A percentile compares a stretch with the other conserved stretches of the same genome.
phyloP scores from a whole-genome alignment of 345 rosid genomes.

The Arabis alpina region DNA sequence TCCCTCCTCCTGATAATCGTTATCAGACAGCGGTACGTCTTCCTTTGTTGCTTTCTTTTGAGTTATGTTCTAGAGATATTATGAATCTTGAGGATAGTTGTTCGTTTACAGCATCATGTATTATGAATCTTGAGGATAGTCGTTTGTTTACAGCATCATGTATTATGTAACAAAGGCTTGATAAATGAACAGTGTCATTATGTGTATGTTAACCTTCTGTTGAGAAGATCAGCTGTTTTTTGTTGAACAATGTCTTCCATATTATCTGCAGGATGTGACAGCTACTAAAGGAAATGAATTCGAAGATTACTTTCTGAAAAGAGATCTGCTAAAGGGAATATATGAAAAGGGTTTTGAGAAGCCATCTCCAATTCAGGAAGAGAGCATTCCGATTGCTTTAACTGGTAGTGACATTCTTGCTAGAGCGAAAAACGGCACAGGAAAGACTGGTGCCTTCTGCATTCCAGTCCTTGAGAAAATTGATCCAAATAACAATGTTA shows the following conservation, averaged over 20 bases:
- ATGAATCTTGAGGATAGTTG: not conserved
- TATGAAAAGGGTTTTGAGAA: slow-evolving; percentile 99
- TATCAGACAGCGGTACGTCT: slow-evolving; percentile 84
- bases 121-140: not conserved
- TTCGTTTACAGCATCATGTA: slow-evolving; percentile 55
- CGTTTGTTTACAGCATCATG: slow-evolving; percentile 53
- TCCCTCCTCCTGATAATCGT: slow-evolving; percentile 88
- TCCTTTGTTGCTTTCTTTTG: not conserved
- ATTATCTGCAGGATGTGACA: slow-evolving; percentile 84
- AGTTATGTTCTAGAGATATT: not conserved
- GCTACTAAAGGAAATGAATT: slow-evolving; percentile 99
- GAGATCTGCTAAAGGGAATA: slow-evolving; percentile 94
- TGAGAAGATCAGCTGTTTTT: not conserved
- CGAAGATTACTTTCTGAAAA: slow-evolving; percentile 96
- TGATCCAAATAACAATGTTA: slow-evolving; percentile 88
- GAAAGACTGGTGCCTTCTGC: slow-evolving; percentile 99
- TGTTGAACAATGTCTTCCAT: slow-evolving; percentile 43
- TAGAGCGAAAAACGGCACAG: slow-evolving; percentile 99
- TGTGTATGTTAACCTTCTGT: not conserved
- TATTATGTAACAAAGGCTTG: slow-evolving; percentile 54
- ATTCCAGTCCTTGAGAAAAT: slow-evolving; percentile 96
- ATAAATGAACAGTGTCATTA: not conserved
- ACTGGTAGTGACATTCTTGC: slow-evolving; percentile 99
- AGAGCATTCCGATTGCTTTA: slow-evolving; percentile 99
- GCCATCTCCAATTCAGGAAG: slow-evolving; percentile 99